Percentiles rank a stretch among this genome's conserved stretches.
Conservation (phyloP, 176 grass and related monocot genomes). For the Themeda triandra region DNA sequence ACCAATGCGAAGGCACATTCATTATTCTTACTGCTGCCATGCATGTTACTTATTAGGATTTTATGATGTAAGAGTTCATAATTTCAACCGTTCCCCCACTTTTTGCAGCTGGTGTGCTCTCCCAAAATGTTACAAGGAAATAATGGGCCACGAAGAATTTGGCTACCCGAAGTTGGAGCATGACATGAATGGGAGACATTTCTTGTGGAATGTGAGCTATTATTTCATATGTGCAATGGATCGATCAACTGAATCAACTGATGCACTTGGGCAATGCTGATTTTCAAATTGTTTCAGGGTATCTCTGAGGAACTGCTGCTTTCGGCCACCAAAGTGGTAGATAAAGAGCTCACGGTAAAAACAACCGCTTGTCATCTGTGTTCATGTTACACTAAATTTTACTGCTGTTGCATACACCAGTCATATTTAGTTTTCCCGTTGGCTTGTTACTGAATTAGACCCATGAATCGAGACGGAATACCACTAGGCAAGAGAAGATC, state of each 20-base stretch:
- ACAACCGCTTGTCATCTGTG: not conserved
- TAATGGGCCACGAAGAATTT: conserved; percentile 25
- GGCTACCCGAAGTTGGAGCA: conserved; percentile 15
- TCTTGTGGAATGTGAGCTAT: conserved; percentile 45
- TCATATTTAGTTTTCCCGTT: not conserved
- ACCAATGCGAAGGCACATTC: conserved; percentile 30
- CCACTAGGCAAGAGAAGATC: conserved; percentile 39
- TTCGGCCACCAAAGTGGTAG: conserved; percentile 18
- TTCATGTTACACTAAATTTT: not conserved
- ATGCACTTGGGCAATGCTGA: not conserved
- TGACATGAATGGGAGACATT: conserved; percentile 46
- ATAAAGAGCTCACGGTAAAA: conserved; percentile 45
- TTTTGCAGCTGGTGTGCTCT: conserved; percentile 28
- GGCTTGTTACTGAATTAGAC: conserved; percentile 20
- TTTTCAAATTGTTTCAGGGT: conserved; percentile 26
- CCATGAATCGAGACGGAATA: conserved; percentile 39
- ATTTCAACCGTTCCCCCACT: not conserved
- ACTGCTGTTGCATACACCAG: not conserved
- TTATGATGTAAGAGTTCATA: not conserved
- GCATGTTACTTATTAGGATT: not conserved
- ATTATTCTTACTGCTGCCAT: not conserved
- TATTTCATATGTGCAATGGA: not conserved
- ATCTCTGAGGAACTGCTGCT: conserved; percentile 34
- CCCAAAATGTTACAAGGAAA: conserved; percentile 30
- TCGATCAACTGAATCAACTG: not conserved